Evolutionary conservation across 331 rosid species (phyloP).

Genomic region (Dryas integrifolia): DNA sequence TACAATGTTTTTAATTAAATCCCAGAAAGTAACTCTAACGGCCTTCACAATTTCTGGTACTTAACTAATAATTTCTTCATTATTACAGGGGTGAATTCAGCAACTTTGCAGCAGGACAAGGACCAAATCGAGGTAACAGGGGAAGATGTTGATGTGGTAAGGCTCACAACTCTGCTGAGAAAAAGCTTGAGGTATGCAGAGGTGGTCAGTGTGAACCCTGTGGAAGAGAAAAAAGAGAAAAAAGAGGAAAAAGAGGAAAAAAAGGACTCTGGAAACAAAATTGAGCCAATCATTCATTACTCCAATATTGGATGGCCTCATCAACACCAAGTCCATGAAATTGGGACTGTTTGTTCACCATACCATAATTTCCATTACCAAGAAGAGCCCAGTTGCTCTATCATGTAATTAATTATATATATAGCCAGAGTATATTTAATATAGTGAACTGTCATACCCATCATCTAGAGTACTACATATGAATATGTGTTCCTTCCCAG

Average conservation of each 20-base stretch:
- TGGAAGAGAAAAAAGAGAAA: conserved; percentile 12
- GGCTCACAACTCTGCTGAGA: conserved; percentile 23
- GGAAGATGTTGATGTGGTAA: conserved; percentile 23
- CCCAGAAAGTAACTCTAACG: not conserved
- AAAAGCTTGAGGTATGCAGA: conserved; percentile 25
- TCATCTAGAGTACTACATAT: too few species aligned
- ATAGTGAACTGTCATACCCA: too few species aligned
- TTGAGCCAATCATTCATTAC: not conserved
- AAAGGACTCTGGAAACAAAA: not conserved
- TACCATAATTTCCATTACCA: not conserved
- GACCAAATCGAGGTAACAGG: conserved; percentile 29
- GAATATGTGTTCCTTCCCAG: too few species aligned
- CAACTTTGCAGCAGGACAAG: conserved; percentile 16
- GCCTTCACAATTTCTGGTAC: too few species aligned
- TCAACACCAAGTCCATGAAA: not conserved
- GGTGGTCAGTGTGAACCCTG: conserved; percentile 19
- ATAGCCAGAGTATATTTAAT: too few species aligned
- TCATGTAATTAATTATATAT: conserved; percentile 12
- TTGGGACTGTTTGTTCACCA: too few species aligned
- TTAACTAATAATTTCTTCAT: too few species aligned
- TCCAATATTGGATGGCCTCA: not conserved
- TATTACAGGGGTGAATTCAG: conserved; percentile 27
- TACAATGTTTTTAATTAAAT: not conserved
- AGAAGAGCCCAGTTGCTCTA: conserved; percentile 8
- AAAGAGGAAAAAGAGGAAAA: conserved; percentile 9